These are phyloP conservation scores for Annulohypoxylon maeteangense DNA, from an alignment of 495 filamentous ascomycete species.

Conservation along the genomic window DNA sequence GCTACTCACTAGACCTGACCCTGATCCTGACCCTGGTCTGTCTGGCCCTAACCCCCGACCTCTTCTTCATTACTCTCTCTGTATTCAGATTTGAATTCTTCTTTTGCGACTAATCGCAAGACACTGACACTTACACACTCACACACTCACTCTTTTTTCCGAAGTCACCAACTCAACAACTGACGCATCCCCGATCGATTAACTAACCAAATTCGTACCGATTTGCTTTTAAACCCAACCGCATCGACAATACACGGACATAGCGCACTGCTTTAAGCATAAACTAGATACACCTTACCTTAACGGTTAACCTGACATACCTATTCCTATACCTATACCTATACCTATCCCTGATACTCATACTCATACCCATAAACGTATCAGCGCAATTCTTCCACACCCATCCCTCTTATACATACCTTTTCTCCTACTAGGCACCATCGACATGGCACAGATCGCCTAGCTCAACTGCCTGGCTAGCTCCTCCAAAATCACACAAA, in stretches of 20 bases:
- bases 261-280: background rate
- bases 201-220: conserved; percentile 5
- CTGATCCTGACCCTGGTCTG: too few relatives aligned
- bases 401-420: background rate
- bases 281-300: background rate
- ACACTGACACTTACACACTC: background rate
- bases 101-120: conserved; percentile 27
- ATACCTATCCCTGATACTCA: background rate
- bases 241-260: conserved; percentile 9
- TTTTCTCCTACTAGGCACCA: background rate
- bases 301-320: background rate
- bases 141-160: background rate
- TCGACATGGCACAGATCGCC: conserved; percentile 44
- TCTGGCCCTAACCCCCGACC: too few relatives aligned
- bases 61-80: conserved; percentile 1
- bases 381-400: conserved; percentile 14
- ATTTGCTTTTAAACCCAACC: conserved; percentile 7
- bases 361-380: conserved; percentile 3
- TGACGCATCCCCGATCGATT: conserved; percentile 24
- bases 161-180: background rate
- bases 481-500: conserved; percentile 22
- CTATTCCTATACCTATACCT: background rate
- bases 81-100: conserved; percentile 10
- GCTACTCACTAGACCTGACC: background rate
- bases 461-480: conserved; percentile 42